A percentile compares a stretch with the other conserved stretches of the same genome.
These are phyloP conservation scores for Knufia fluminis DNA, from an alignment of 2,329 filamentous ascomycete genomes.

Conservation along the genomic window DNA sequence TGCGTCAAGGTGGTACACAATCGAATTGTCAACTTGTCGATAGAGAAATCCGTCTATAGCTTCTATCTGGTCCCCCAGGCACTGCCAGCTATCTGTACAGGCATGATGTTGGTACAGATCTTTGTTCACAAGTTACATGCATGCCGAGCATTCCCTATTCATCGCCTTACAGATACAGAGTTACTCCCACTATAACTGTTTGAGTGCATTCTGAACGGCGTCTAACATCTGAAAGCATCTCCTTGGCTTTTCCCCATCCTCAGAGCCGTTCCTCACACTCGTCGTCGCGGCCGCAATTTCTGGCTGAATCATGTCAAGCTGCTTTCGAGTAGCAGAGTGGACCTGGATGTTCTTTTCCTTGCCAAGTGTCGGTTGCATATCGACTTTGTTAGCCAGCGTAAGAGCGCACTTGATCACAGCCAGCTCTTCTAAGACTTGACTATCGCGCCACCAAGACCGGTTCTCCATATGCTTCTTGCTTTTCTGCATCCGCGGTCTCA, in stretches of 20 bases:
- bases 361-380: background rate
- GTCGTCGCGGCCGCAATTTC: background rate
- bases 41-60: no score
- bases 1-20: no score
- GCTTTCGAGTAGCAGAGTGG: background rate
- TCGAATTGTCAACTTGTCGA: no score
- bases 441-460: background rate
- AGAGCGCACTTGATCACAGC: background rate
- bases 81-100: no score
- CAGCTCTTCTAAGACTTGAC: background rate
- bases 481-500: no score
- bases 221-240: background rate
- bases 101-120: no score
- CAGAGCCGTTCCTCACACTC: background rate
- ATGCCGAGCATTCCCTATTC: no score
- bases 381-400: constrained; percentile 1
- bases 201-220: background rate
- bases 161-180: no score
- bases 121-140: no score
- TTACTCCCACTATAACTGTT: background rate
- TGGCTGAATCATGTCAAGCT: background rate
- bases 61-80: no score
- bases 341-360: constrained; percentile 2
- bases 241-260: background rate
- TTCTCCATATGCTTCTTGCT: background rate